phyloP scores from a whole-genome alignment of 805 yeast species.

The Ogataea sp. region DNA sequence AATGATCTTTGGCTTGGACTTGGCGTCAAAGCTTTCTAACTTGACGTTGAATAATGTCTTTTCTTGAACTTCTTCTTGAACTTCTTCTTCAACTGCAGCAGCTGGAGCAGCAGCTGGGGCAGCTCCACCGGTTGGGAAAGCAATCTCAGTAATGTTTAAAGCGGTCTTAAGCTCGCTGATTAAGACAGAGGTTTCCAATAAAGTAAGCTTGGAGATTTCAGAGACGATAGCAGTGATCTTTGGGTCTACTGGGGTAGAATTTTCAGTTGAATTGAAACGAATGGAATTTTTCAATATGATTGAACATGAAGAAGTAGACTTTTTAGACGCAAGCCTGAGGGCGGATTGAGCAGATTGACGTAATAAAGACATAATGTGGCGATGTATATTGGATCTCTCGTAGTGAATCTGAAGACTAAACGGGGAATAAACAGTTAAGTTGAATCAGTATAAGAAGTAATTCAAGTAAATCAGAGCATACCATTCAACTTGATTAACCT shows the following conservation, averaged over 20 bases:
- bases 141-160: conserved; percentile 89
- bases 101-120: conserved; percentile 58
- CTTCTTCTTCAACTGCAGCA: conserved; percentile 64
- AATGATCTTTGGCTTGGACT: conserved; percentile 93
- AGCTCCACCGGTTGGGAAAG: conserved; percentile 60
- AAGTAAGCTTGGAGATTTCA: conserved; percentile 82
- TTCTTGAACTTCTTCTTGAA: conserved; percentile 76
- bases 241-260: conserved; percentile 64
- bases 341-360: conserved; percentile 19
- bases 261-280: too few species aligned
- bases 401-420: too few species aligned
- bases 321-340: not conserved
- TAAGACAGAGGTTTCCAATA: conserved; percentile 85
- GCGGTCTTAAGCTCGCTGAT: conserved; percentile 71
- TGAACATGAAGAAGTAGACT: not conserved
- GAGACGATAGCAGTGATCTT: conserved; percentile 84
- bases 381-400: not conserved
- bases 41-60: conserved; percentile 89
- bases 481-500: too few species aligned
- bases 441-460: too few species aligned
- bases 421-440: too few species aligned
- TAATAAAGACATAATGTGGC: not conserved
- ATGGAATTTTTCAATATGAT: too few species aligned
- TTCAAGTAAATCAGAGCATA: too few species aligned
- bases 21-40: conserved; percentile 89